Evolutionary conservation across 2,329 filamentous ascomycete genomes (phyloP), one percentile per base, ranked within the genome.

Genomic region (Stagonosporopsis cucurbitacearum): DNA sequence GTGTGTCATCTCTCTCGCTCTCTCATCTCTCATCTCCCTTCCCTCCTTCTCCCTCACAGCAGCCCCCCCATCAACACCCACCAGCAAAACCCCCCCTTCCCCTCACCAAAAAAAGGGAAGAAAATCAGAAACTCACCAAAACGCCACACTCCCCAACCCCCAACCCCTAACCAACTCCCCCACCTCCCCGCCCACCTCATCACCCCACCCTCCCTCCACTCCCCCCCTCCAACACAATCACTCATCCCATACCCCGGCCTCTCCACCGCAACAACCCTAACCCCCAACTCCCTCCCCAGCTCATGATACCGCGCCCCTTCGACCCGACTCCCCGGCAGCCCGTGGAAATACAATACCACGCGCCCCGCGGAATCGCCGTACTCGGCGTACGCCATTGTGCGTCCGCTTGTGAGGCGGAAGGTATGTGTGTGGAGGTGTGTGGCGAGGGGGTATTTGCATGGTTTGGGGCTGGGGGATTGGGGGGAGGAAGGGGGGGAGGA

Each of bases 371-470:
- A 60, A 3, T 63, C 63, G 5, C 72, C 71, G 40, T 73, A 74
- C 33, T 70, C 58, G 30, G 71, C 72, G 47, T 75, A 77, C 5
- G 74, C 71, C 2, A 78, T 62, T 49, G 67, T 73, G 13, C 75
- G 72, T 7, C 73, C 74, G 45, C 75, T 71, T 0, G 72, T 59
- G 2, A 77, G 72, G 1, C 52, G 66, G 11, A 75, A 39, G 13
- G 64, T 75, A 19, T 60, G 48, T 1, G 74, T 74, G 41, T 53
- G 66, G 64, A 60, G 28, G 66, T 58, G 52, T 71, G 66, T 58
- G 52, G 71, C 67, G 3, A 69, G 58, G 42, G 44, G 39, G 25
- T 54, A 49, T 15, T 40, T 54, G 45, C 51, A 54, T 13, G 35
- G 44, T 17, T 35, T 30, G 9, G 33, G 26, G 15, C 51, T 39